Percentiles rank a stretch among this genome's conserved stretches.
phyloP scores from a whole-genome alignment of 257 asterid genomes.

The Solanum ossicruentum region DNA sequence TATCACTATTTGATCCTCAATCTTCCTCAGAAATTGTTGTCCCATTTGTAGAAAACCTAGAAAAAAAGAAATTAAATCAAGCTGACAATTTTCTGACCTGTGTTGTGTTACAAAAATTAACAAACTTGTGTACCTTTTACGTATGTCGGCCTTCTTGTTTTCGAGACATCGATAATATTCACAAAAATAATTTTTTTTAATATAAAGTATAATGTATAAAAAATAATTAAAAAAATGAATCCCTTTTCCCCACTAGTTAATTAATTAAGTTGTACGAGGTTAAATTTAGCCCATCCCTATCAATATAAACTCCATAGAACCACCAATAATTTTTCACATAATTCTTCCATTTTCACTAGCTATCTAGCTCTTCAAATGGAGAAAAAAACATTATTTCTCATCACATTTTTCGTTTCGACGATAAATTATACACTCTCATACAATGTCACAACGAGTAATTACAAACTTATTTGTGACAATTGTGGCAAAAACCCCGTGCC shows the following conservation, averaged over 20 bases:
- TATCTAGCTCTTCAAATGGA: not conserved
- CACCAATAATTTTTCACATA: not conserved
- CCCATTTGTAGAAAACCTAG: slow-evolving; percentile 12
- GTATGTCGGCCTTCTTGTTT: not conserved
- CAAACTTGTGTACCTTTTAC: not conserved
- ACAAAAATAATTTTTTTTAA: not conserved
- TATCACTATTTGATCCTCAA: slow-evolving; percentile 5
- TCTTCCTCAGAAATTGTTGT: slow-evolving; percentile 16
- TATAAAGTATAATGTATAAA: not conserved
- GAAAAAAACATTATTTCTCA: not conserved
- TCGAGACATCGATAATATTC: not conserved
- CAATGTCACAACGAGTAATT: not conserved
- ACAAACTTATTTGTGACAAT: slow-evolving; percentile 15
- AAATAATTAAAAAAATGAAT: not conserved
- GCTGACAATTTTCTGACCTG: slow-evolving; percentile 1
- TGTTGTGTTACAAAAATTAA: not conserved
- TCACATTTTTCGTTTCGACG: not conserved
- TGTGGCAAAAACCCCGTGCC: slow-evolving; percentile 47
- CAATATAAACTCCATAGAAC: not conserved
- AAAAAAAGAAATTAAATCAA: not conserved
- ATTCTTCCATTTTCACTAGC: not conserved
- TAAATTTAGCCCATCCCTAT: not conserved
- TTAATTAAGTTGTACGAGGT: not conserved
- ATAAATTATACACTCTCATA: not conserved
- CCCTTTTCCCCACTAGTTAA: not conserved